Percentiles rank a stretch among this genome's conserved stretches.
phyloP scores from a whole-genome alignment of 2,329 filamentous ascomycete genomes.

The Monilinia laxa region DNA sequence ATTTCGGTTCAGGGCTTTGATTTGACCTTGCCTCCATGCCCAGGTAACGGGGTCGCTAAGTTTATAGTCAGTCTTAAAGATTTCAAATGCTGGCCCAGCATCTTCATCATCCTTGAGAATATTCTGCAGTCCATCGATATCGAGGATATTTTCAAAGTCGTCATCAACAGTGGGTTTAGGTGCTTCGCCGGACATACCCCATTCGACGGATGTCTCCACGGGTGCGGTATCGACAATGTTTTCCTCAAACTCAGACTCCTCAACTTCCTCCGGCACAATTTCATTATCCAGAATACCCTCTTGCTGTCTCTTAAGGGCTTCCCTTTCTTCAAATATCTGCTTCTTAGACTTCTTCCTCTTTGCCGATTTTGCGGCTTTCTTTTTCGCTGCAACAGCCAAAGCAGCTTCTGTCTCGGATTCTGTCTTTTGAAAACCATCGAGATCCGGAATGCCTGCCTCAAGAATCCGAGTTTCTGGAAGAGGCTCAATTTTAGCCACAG shows the following conservation, averaged over 20 bases:
- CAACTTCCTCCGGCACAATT: slow-evolving; percentile 41
- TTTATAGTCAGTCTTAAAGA: slow-evolving; percentile 48
- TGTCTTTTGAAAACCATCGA: slow-evolving; percentile 51
- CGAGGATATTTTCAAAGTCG: slow-evolving; percentile 61
- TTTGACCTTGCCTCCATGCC: slow-evolving; percentile 71
- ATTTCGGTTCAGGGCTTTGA: slow-evolving; percentile 65
- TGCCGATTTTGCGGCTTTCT: slow-evolving; percentile 56
- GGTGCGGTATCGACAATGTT: slow-evolving; percentile 43
- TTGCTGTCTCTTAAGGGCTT: slow-evolving; percentile 58
- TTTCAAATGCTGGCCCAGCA: slow-evolving; percentile 54
- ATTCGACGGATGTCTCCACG: slow-evolving; percentile 50
- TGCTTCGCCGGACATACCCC: slow-evolving; percentile 57
- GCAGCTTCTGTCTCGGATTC: slow-evolving; percentile 49
- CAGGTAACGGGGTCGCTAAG: slow-evolving; percentile 61
- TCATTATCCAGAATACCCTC: slow-evolving; percentile 47
- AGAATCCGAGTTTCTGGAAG: slow-evolving; percentile 44
- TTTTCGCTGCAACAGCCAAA: slow-evolving; percentile 49
- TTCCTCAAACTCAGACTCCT: slow-evolving; percentile 38
- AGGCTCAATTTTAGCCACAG: slow-evolving; percentile 53
- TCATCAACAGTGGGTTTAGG: slow-evolving; percentile 66
- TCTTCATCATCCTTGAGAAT: slow-evolving; percentile 70
- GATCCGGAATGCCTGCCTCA: slow-evolving; percentile 50
- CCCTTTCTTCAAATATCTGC: slow-evolving; percentile 67
- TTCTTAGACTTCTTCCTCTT: slow-evolving; percentile 77
- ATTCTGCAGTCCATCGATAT: slow-evolving; percentile 69